Evolutionary conservation across 129 eudicot species (phyloP), one percentile per base, ranked within the genome.

Genomic region (Apium graveolens): DNA sequence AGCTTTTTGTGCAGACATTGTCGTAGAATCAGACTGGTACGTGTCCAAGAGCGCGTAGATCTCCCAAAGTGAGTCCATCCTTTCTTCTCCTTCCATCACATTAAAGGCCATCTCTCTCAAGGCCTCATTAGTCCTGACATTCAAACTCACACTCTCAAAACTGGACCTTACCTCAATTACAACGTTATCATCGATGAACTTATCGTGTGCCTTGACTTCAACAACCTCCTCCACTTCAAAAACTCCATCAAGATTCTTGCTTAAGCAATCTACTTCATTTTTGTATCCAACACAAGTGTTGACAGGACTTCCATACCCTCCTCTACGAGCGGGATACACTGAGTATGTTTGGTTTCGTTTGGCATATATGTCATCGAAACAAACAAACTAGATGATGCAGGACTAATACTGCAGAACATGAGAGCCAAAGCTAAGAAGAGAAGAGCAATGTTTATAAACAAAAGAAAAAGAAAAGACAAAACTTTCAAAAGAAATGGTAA

Each of bases 31-130:
- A 8, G 66, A 57, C 3, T 24, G 66, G 24, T 7, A 57, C 11
- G 32, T n/a, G 32, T 60, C 68, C 17, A 60, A 26, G 26, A 60
- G 31, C 6, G 68, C 27, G 11, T 26, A 57, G 31, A 57, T 57
- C 10, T 57, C 65, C 65, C 65, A 57, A 8, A 60, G 32, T 60
- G 68, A 60, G 68, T 60, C 68, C 32, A 60, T 60, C 16, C 68
- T 60, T 0, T 60, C 16, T 0, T 80, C 94, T 45, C 88, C 87
- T 10, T 89, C 90, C 37, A 57, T 87, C 10, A 66, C 84, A 60
- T 89, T 85, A 73, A 91, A 85, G 2, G 90, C 89, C 7, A 87
- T 31, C 1, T 90, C 87, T 76, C 97, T 90, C 97, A 92, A 87
- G 7, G 98, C 91, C 57, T 97, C 97, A 35, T 86, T 83, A 75